Evolutionary conservation across 2,329 filamentous ascomycete species (phyloP), one percentile per base, ranked within the genome.

Genomic region (Bimuria novae-zelandiae): DNA sequence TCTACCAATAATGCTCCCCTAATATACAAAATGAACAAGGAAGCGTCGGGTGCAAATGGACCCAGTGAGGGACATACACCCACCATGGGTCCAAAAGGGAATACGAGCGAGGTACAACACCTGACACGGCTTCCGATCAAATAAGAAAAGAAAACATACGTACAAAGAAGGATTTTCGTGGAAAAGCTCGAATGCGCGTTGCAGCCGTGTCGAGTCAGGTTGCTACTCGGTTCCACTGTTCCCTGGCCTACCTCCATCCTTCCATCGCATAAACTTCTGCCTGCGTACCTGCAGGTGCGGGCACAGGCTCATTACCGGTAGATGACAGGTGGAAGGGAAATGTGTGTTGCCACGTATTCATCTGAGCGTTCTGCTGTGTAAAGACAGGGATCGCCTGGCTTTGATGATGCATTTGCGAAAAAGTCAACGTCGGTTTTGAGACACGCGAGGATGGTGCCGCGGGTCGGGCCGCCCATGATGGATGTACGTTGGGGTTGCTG

Each of bases 391-490:
- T 40, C 11, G 36, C 44, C 32, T 45, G 35, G 21, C 10, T 21
- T 37, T 19, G 21, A 12, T 17, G n/a, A 7, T 43, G 22, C 27
- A 49, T 23, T 23, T 51, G 53, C 47, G 49, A 46, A 22, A 53
- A 56, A 29, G 32, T 44, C 22, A 58, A 17, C 10, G 30, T 36
- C 16, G 55, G 45, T 30, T 62, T 57, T 37, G 54, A 49, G 10
- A 57, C 22, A 39, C 46, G 52, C 6, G 57, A 50, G 1, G 53
- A 25, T 37, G 56, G 49, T 39, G 54, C 47, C 10, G 49, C 58
- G 54, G 60, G 55, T 21, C 63, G 61, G 37, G 47, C 63, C 52
- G 61, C 47, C 52, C 54, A 64, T 8, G 57, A 56, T 16, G 55
- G 52, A 36, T 65, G 56, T 12, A 56, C 52, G 23, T 36, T 62